phyloP scores from a whole-genome alignment of 768 basidiomycete genomes.

The Kwoniella bestiolae region DNA sequence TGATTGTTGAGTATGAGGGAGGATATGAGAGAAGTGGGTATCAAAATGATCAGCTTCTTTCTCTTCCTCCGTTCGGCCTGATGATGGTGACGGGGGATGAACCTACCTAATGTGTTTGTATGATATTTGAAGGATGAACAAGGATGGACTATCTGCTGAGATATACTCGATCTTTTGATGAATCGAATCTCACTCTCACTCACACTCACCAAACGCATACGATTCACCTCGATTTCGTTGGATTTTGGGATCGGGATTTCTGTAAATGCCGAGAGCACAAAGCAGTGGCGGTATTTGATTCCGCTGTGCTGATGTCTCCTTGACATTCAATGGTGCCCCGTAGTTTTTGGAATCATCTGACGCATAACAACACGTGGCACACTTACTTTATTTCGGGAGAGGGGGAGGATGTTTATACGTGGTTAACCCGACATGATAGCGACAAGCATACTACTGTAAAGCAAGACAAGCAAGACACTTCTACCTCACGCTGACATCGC shows the following conservation, averaged over 20 bases:
- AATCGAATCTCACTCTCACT: too few relatives aligned
- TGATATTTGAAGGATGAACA: slow-evolving; percentile 28
- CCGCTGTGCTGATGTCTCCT: neutral
- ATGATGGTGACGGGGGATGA: neutral
- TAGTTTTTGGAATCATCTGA: too few relatives aligned
- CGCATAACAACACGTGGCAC: too few relatives aligned
- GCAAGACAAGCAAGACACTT: too few relatives aligned
- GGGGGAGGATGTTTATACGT: too few relatives aligned
- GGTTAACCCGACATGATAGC: too few relatives aligned
- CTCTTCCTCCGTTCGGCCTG: neutral
- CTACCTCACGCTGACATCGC: too few relatives aligned
- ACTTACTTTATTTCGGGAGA: too few relatives aligned
- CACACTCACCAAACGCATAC: too few relatives aligned
- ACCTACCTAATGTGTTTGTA: slow-evolving; percentile 25
- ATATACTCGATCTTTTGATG: neutral
- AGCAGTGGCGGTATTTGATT: slow-evolving; percentile 4
- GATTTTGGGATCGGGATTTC: slow-evolving; percentile 30
- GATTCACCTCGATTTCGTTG: slow-evolving; percentile 21
- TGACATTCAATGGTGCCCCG: slow-evolving; percentile 3
- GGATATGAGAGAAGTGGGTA: neutral
- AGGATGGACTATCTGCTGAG: slow-evolving; percentile 2
- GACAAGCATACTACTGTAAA: too few relatives aligned
- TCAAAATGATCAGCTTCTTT: neutral
- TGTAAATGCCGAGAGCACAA: too few relatives aligned
- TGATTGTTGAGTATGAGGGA: neutral